Percentiles rank a stretch among this genome's conserved stretches.
Evolutionary conservation across 1,139 yeast genomes (phyloP).

Genomic region (Magnusiomyces ingens): DNA sequence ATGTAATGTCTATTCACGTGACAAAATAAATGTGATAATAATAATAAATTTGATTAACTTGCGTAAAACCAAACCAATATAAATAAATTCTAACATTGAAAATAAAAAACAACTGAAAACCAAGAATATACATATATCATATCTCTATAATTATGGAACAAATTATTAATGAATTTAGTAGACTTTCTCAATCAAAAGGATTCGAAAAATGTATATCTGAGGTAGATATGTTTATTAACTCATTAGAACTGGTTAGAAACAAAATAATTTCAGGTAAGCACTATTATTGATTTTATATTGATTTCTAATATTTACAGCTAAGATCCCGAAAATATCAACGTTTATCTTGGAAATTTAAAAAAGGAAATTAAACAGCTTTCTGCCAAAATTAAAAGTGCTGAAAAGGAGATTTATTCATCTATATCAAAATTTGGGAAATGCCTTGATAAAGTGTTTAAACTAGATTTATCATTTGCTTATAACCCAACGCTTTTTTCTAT

Average conservation of each 20-base stretch:
- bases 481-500: slow-evolving; percentile 27
- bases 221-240: slow-evolving; percentile 26
- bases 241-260: slow-evolving; percentile 25
- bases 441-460: slow-evolving; percentile 30
- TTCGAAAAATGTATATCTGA: slow-evolving; percentile 28
- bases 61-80: too few relatives aligned
- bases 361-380: slow-evolving; percentile 11
- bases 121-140: too few relatives aligned
- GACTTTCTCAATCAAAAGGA: slow-evolving; percentile 26
- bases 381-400: slow-evolving; percentile 21
- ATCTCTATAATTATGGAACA: slow-evolving; percentile 24
- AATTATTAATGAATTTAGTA: slow-evolving; percentile 25
- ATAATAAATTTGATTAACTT: too few relatives aligned
- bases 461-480: slow-evolving; percentile 27
- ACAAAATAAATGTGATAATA: too few relatives aligned
- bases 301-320: neutral
- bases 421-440: slow-evolving; percentile 32
- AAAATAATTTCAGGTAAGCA: slow-evolving; percentile 17
- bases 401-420: slow-evolving; percentile 30
- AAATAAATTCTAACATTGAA: too few relatives aligned
- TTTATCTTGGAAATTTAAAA: slow-evolving; percentile 11
- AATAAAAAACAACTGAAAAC: too few relatives aligned
- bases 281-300: neutral
- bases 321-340: slow-evolving; percentile 17
- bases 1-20: too few relatives aligned